phyloP scores from a whole-genome alignment of 441 rosid genomes.

The Gossypium trilobum region DNA sequence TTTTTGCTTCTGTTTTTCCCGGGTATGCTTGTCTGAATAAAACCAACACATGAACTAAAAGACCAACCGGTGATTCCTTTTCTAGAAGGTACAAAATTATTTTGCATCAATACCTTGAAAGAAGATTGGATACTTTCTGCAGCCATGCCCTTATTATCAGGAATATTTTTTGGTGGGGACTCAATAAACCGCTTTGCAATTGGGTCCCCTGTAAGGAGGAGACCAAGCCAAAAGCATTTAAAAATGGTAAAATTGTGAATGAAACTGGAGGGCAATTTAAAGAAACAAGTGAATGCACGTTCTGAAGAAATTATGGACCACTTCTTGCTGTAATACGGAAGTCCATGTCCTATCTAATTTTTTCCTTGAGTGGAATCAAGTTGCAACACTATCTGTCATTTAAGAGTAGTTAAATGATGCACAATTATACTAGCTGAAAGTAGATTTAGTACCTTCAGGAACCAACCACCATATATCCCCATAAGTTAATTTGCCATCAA shows the following conservation, averaged over 20 bases:
- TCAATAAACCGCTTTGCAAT: constrained; percentile 43
- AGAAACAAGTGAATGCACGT: background rate
- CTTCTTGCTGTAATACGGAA: background rate
- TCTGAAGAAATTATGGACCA: background rate
- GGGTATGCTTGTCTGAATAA: no score
- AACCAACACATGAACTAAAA: background rate
- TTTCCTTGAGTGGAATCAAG: background rate
- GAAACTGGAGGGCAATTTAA: constrained; percentile 1
- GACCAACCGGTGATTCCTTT: background rate
- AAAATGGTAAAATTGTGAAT: background rate
- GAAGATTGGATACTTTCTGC: constrained; percentile 25
- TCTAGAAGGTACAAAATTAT: background rate
- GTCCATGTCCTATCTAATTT: background rate
- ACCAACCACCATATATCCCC: constrained; percentile 97
- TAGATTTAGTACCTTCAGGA: constrained; percentile 61
- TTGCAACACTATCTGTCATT: background rate
- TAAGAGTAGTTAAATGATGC: background rate
- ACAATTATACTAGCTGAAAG: constrained; percentile 2
- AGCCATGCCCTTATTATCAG: constrained; percentile 31
- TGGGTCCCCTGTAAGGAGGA: constrained; percentile 50
- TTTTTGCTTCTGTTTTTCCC: no score
- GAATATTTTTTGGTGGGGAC: constrained; percentile 34
- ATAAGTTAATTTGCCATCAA: constrained; percentile 85
- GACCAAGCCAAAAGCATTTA: constrained; percentile 12
- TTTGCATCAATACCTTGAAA: constrained; percentile 28